A percentile compares a stretch with the other conserved stretches of the same genome.
Evolutionary conservation across 768 basidiomycete species (phyloP).

Genomic region (Termitomyces sp.): DNA sequence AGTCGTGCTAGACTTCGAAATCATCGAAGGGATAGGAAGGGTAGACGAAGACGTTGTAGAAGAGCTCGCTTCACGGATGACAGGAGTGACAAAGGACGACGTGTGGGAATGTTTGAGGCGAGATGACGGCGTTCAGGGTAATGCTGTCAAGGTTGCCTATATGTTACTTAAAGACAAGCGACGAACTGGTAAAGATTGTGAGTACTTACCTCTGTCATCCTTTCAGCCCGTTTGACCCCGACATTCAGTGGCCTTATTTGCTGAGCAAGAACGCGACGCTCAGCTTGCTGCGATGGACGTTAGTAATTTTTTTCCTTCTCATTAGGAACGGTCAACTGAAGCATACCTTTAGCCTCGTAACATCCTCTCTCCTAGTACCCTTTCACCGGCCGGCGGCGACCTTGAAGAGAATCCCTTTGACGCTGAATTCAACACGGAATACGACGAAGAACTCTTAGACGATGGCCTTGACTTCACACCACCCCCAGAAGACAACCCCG

Average conservation of each 20-base stretch:
- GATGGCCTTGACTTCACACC: constrained; percentile 33
- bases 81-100: constrained; percentile 75
- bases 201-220: constrained; percentile 25
- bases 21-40: constrained; percentile 88
- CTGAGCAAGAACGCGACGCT: constrained; percentile 84
- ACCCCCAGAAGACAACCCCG: constrained; percentile 28
- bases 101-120: constrained; percentile 82
- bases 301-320: constrained; percentile 24
- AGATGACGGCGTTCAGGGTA: constrained; percentile 83
- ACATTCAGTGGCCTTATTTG: constrained; percentile 62
- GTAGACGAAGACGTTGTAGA: constrained; percentile 92
- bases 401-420: constrained; percentile 80
- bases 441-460: constrained; percentile 39
- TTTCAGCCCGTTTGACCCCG: not conserved
- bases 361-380: constrained; percentile 58
- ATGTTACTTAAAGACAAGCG: constrained; percentile 89
- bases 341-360: constrained; percentile 57
- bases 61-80: constrained; percentile 69
- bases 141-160: constrained; percentile 96
- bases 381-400: constrained; percentile 61
- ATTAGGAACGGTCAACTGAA: not conserved
- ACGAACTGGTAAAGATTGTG: constrained; percentile 79
- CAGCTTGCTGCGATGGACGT: constrained; percentile 80
- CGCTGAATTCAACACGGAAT: constrained; percentile 62
- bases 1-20: constrained; percentile 68